Percentiles rank a stretch among this genome's conserved stretches.
phyloP scores from a whole-genome alignment of 1,284 basidiomycete species.

The Trichosporon faecale region DNA sequence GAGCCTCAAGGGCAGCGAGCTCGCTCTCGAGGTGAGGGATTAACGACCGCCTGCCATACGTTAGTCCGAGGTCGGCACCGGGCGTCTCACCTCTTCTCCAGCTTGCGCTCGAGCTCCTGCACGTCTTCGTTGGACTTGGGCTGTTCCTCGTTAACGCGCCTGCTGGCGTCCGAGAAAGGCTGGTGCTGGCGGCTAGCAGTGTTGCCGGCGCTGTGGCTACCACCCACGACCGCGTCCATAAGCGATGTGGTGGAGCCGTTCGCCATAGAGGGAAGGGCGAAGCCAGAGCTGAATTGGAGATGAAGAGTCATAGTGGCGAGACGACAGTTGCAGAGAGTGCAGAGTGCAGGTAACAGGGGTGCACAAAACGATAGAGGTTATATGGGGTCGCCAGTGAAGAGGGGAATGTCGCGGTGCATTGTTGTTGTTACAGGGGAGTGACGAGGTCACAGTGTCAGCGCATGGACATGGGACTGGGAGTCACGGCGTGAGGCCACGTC shows the following conservation, averaged over 20 bases:
- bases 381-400: background rate
- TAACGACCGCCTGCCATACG: conserved; percentile 33
- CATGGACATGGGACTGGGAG: conserved; percentile 1
- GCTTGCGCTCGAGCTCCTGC: conserved; percentile 44
- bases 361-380: background rate
- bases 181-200: conserved; percentile 12
- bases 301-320: background rate
- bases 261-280: conserved; percentile 23
- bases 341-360: background rate
- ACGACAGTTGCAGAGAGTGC: background rate
- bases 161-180: conserved; percentile 21
- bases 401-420: background rate
- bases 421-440: background rate
- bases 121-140: conserved; percentile 29
- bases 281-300: conserved; percentile 11
- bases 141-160: conserved; percentile 26
- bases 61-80: background rate
- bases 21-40: conserved; percentile 44
- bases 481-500: conserved; percentile 11
- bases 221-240: conserved; percentile 45
- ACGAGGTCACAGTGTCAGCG: conserved; percentile 6
- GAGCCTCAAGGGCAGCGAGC: conserved; percentile 45
- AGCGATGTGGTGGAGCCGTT: conserved; percentile 36
- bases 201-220: conserved; percentile 11
- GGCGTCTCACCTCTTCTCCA: conserved; percentile 43